phyloP scores from a whole-genome alignment of 495 filamentous ascomycete genomes.

The Penicillium dipodomyicola region DNA sequence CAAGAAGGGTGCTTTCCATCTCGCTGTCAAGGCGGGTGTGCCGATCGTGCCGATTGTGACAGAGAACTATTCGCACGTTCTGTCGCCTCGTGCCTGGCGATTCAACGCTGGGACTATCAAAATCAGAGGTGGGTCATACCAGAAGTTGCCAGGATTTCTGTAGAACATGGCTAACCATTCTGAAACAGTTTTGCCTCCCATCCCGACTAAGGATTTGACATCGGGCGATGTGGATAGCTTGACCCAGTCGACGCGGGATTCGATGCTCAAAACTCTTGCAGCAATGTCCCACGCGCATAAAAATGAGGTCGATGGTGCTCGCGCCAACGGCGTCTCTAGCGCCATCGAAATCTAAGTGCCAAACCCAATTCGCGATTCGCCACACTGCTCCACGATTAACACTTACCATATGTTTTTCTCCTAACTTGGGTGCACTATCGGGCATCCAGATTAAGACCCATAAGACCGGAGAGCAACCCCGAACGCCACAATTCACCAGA shows the following conservation, averaged over 20 bases:
- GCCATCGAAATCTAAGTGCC: slow-evolving; percentile 41
- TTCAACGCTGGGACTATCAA: slow-evolving; percentile 78
- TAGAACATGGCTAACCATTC: neutral
- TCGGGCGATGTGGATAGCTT: slow-evolving; percentile 79
- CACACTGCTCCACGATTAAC: neutral
- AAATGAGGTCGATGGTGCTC: slow-evolving; percentile 20
- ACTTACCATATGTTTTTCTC: neutral
- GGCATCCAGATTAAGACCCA: neutral
- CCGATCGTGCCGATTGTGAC: slow-evolving; percentile 86
- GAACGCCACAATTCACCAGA: neutral
- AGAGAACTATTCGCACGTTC: slow-evolving; percentile 79
- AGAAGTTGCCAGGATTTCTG: neutral
- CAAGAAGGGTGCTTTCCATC: slow-evolving; percentile 97
- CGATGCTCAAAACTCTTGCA: slow-evolving; percentile 76
- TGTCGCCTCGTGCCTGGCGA: slow-evolving; percentile 64
- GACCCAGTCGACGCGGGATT: slow-evolving; percentile 63
- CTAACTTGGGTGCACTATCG: neutral
- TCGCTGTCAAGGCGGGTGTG: slow-evolving; percentile 90
- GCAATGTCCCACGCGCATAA: slow-evolving; percentile 49
- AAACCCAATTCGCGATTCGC: neutral
- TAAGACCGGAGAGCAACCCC: neutral
- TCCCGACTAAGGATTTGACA: slow-evolving; percentile 74
- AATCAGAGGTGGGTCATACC: slow-evolving; percentile 61
- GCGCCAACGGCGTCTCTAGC: slow-evolving; percentile 34
- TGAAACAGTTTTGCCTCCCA: slow-evolving; percentile 71